Percentiles rank a stretch among this genome's conserved stretches.
Evolutionary conservation across 2,329 filamentous ascomycete species (phyloP).

Genomic region (Alternaria angustiovoidea): DNA sequence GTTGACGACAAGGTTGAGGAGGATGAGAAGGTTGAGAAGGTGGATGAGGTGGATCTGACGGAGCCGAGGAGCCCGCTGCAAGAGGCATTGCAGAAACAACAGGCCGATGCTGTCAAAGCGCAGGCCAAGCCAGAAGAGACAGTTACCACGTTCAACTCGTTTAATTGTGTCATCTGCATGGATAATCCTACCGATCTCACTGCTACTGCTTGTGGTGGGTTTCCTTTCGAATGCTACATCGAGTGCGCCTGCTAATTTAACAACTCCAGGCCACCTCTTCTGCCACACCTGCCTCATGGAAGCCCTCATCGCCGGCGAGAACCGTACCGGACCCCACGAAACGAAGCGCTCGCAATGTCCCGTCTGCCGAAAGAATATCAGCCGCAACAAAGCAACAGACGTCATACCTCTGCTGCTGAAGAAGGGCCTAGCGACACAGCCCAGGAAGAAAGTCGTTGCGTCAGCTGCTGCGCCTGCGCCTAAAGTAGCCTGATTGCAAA

Average conservation of each 20-base stretch:
- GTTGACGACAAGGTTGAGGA: constrained; percentile 5
- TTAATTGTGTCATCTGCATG: constrained; percentile 71
- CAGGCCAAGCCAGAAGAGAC: constrained; percentile 52
- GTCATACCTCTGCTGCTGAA: constrained; percentile 55
- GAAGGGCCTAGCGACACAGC: constrained; percentile 48
- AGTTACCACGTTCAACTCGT: constrained; percentile 54
- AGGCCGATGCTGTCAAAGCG: constrained; percentile 60
- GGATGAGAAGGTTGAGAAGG: constrained; percentile 30
- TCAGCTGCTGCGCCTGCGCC: constrained; percentile 12
- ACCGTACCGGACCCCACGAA: constrained; percentile 55
- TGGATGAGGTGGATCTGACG: constrained; percentile 62
- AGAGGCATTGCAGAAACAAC: constrained; percentile 61
- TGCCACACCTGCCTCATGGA: constrained; percentile 70
- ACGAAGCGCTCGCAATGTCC: constrained; percentile 57
- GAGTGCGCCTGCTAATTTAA: constrained; percentile 9
- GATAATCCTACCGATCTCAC: constrained; percentile 67
- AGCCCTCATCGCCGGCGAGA: constrained; percentile 65
- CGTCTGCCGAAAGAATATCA: constrained; percentile 57
- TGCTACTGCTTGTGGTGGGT: constrained; percentile 66
- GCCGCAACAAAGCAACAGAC: constrained; percentile 50
- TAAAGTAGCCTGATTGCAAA: constrained; percentile 30
- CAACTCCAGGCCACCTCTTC: constrained; percentile 64
- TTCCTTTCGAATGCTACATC: neutral
- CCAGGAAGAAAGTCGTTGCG: constrained; percentile 33
- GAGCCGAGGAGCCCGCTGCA: constrained; percentile 53